A percentile compares a stretch with the other conserved stretches of the same genome.
Evolutionary conservation across 2,329 filamentous ascomycete genomes (phyloP).

Genomic region (Magnaporthales sp.): DNA sequence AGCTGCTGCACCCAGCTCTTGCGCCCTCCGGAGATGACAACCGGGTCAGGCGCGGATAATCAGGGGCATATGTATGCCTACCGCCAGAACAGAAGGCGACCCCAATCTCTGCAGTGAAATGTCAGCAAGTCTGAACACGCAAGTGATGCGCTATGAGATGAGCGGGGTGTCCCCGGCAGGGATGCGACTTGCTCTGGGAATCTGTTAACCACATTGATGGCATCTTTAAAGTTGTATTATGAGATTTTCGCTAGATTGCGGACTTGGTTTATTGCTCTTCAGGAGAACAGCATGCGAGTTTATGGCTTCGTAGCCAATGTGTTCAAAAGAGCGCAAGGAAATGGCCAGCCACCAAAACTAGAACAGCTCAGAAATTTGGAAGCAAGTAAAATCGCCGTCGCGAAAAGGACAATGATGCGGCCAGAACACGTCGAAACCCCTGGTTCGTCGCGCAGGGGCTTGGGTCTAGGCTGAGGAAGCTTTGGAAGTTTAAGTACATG

Average conservation of each 20-base stretch:
- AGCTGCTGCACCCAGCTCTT: slow-evolving; percentile 6
- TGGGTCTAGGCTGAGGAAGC: background rate
- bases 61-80: slow-evolving; percentile 43
- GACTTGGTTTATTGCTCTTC: background rate
- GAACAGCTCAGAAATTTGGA: background rate
- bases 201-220: slow-evolving; percentile 95
- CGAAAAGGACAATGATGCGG: background rate
- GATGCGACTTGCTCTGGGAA: slow-evolving; percentile 67
- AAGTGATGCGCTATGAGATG: slow-evolving; percentile 6
- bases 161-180: slow-evolving; percentile 12
- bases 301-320: background rate
- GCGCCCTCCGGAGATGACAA: background rate
- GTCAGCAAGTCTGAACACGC: slow-evolving; percentile 15
- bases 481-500: too few species aligned
- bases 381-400: background rate
- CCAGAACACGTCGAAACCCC: background rate
- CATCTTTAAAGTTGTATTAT: slow-evolving; percentile 38
- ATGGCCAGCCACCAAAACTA: background rate
- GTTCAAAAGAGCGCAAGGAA: background rate
- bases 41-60: background rate
- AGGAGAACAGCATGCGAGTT: background rate
- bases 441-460: background rate
- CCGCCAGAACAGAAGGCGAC: slow-evolving; percentile 96
- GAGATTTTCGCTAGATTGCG: background rate
- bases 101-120: slow-evolving; percentile 66